phyloP scores from a whole-genome alignment of 371 early-diverging fungal species.

The Haplosporangium sp. region DNA sequence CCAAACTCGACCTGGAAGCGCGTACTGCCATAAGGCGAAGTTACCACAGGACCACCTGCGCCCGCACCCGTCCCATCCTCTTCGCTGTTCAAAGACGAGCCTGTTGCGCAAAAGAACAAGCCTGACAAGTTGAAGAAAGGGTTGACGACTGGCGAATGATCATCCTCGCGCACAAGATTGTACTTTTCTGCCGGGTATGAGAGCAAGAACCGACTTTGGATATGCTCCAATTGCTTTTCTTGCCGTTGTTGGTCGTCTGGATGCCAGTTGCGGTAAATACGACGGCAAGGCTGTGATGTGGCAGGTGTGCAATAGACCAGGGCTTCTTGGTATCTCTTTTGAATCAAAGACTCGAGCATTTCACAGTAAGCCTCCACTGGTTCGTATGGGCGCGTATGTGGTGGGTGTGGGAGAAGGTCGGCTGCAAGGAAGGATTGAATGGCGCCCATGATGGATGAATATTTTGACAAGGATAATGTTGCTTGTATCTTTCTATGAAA shows the following conservation, averaged over 20 bases:
- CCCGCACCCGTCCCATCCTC: slow-evolving; percentile 40
- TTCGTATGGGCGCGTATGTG: slow-evolving; percentile 39
- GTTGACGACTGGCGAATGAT: slow-evolving; percentile 52
- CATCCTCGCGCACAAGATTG: slow-evolving; percentile 53
- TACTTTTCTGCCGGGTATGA: slow-evolving; percentile 57
- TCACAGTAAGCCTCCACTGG: slow-evolving; percentile 47
- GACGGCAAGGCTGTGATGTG: slow-evolving; percentile 53
- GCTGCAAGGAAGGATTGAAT: slow-evolving; percentile 48
- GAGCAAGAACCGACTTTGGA: slow-evolving; percentile 49
- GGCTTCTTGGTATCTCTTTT: slow-evolving; percentile 49
- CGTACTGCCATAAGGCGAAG: slow-evolving; percentile 53
- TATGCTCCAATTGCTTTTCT: slow-evolving; percentile 50
- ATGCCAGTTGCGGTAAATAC: slow-evolving; percentile 56
- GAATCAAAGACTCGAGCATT: slow-evolving; percentile 43
- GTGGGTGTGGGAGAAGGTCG: slow-evolving; percentile 25
- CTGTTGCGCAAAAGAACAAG: slow-evolving; percentile 51
- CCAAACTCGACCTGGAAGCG: slow-evolving; percentile 55
- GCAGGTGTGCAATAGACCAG: slow-evolving; percentile 49
- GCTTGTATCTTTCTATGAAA: not conserved
- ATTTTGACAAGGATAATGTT: slow-evolving; percentile 10
- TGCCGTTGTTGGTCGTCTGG: slow-evolving; percentile 54
- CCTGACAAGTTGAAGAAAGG: slow-evolving; percentile 52
- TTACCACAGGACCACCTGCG: slow-evolving; percentile 50
- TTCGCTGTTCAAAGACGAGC: slow-evolving; percentile 34
- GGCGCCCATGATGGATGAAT: slow-evolving; percentile 44